Evolutionary conservation across 2,329 filamentous ascomycete species (phyloP), one percentile per base, ranked within the genome.

Genomic region (Aphanoascus verrucosus): DNA sequence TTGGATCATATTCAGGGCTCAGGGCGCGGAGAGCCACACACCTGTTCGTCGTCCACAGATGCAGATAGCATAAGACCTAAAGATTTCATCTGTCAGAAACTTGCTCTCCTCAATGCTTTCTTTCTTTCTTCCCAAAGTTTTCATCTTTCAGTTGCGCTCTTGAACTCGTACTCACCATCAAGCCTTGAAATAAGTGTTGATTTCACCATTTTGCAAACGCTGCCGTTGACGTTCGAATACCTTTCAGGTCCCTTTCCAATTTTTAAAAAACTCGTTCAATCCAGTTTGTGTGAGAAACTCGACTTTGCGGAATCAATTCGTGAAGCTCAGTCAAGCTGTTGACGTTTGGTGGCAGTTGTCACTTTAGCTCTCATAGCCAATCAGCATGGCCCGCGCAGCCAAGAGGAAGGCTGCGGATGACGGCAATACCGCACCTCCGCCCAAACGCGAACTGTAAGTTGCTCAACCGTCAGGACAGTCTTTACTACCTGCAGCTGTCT

Each of bases 141-240:
- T 40, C 19, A 43, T 15, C 9, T 32, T 15, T 4, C 1, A n/a
- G 6, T 51, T 20, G 28, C n/a, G 5, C 35, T 14, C 42, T 14
- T 2, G 8, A 14, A 38, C 32, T 57, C 63, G 55, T 66, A 60
- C 71, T 58, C 68, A 93, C 89, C 91, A 73, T 97, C 93, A 49
- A 97, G 80, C 71, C 93, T 81, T 60, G 88, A 85, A 74, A 98
- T 95, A 74, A 95, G 88, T 51, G 91, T 98, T 64, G 90, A 93
- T 69, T 81, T 82, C 65, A 95, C 91, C 89, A 91, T 93, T 41
- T 58, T 68, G 28, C 15, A 34, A n/a, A 37, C 8, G 8, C 37
- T 38, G 19, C 50, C 31, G 23, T 35, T 28, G 42, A 31, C 20
- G 20, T 28, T 19, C 11, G 7, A 6, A 4, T 47, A 28, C 23